Evolutionary conservation across 2,329 filamentous ascomycete species (phyloP), one percentile per base, ranked within the genome.

Genomic region (Trichoderma cornu-damae): DNA sequence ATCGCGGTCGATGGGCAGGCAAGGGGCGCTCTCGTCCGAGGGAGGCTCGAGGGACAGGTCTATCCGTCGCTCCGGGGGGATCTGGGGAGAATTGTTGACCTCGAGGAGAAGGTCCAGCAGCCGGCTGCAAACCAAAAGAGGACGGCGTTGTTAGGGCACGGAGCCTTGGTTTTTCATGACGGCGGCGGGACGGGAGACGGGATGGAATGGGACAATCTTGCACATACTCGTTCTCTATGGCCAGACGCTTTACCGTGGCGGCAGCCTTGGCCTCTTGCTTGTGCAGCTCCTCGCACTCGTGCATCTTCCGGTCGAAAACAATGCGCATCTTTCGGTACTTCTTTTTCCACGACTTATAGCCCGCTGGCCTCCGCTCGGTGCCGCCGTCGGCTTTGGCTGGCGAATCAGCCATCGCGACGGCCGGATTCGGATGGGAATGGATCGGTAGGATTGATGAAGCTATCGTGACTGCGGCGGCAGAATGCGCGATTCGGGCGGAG

Each of bases 281-380:
- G 73, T 94, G 94, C 60, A 94, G 79, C 55, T 86, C 82, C 73
- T 96, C 94, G 70, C 90, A 89, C 63, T 90, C 84, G 58, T 86
- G 82, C 82, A 92, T 89, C 67, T 84, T 84, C 50, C 85, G 79
- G 65, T 94, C 88, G 68, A 94, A 95, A 26, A 80, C 78, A 69
- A 87, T 80, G 73, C 88, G 86, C 85, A 94, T 89, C 80, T 95
- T 95, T 66, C 88, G 87, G 72, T 95, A 99, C 78, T 99, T 99
- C 76, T 96, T 96, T 81, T 89, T 90, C 79, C 81, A 87, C 43
- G 84, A 87, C 68, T 83, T 86, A 71, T 86, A 84, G 76, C 80
- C 66, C 74, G 77, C 71, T 75, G 65, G 68, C 64, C 65, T 69
- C 47, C 67, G 66, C 48, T 80, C 57, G 70, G 67, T 65, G 79